Evolutionary conservation across 305 asterid genomes (phyloP).

Genomic region (Euphrasia arctica): DNA sequence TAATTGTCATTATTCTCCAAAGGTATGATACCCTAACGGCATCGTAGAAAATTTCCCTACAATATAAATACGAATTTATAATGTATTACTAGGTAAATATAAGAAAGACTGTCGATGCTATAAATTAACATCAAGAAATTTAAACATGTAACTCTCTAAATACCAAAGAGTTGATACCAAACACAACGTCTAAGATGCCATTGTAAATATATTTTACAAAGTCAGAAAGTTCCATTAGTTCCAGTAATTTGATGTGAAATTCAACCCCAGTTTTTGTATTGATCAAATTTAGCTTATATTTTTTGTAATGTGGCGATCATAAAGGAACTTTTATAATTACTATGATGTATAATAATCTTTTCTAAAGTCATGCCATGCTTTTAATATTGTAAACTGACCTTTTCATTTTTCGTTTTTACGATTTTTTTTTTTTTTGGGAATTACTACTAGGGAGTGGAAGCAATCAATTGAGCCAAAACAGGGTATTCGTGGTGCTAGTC

Average conservation of each 20-base stretch:
- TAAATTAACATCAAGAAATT: no score
- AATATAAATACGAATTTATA: no score
- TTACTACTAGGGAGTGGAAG: conserved; percentile 66
- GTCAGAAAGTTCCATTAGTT: neutral
- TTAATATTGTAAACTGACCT: neutral
- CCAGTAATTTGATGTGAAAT: neutral
- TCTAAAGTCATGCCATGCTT: conserved; percentile 20
- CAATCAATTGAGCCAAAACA: conserved; percentile 51
- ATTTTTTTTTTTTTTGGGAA: conserved; percentile 12
- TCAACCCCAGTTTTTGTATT: neutral
- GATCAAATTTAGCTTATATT: neutral
- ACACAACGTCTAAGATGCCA: neutral
- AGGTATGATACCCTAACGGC: no score
- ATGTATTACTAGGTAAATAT: no score
- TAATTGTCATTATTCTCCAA: no score
- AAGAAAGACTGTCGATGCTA: no score
- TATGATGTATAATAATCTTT: neutral
- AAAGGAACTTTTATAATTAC: neutral
- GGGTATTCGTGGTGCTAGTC: conserved; percentile 53
- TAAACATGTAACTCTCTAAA: no score
- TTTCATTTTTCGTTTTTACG: neutral
- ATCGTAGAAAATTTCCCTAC: no score
- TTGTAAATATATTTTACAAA: neutral
- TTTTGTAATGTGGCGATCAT: neutral
- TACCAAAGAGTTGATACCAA: no score